A percentile compares a stretch with the other conserved stretches of the same genome.
Conservation (phyloP, 176 grass and related monocot species). For the Luzula sylvatica region DNA sequence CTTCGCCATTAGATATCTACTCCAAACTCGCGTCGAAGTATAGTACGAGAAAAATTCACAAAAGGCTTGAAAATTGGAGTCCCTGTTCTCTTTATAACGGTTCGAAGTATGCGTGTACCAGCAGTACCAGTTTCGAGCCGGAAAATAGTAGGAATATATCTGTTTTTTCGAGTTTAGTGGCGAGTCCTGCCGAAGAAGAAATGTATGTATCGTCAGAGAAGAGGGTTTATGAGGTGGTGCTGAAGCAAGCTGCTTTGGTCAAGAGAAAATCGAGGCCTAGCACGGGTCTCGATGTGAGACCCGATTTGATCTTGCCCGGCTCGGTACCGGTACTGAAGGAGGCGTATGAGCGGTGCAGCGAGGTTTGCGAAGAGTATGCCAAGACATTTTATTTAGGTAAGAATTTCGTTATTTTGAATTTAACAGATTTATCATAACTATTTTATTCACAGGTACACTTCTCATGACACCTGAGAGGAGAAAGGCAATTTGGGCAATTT, state of each 20-base stretch:
- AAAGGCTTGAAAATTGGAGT: conserved; percentile 4
- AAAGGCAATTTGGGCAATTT: conserved; percentile 89
- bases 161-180: conserved; percentile 16
- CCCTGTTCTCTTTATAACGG: conserved; percentile 22
- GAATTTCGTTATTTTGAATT: neutral
- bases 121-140: conserved; percentile 33
- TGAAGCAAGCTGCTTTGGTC: conserved; percentile 66
- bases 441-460: conserved; percentile 49
- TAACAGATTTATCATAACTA: conserved; percentile 3
- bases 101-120: conserved; percentile 28
- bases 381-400: conserved; percentile 96
- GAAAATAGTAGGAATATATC: conserved; percentile 19
- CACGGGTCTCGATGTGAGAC: neutral
- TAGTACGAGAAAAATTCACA: neutral
- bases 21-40: neutral
- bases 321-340: conserved; percentile 28
- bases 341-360: conserved; percentile 60
- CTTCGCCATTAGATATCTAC: neutral
- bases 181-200: conserved; percentile 25
- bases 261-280: conserved; percentile 8
- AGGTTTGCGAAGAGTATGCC: conserved; percentile 85
- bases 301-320: conserved; percentile 23
- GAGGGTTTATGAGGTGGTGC: conserved; percentile 63
- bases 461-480: conserved; percentile 87
- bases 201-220: conserved; percentile 34